phyloP scores from a whole-genome alignment of 208 protist genomes.

The Tritrichomonas foetus region DNA sequence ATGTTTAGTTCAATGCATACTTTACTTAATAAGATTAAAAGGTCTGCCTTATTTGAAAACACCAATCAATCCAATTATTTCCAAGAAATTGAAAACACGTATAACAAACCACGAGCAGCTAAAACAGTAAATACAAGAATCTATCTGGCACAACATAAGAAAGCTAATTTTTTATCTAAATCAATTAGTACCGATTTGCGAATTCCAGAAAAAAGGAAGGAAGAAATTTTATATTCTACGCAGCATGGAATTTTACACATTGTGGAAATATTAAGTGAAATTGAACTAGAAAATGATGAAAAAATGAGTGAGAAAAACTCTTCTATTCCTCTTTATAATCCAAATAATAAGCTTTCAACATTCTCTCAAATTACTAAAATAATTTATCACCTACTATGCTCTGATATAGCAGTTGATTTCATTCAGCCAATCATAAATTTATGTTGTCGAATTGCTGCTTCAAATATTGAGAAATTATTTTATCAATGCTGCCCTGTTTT shows the following conservation, averaged over 20 bases:
- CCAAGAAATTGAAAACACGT: not conserved
- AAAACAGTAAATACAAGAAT: not conserved
- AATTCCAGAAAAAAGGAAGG: not conserved
- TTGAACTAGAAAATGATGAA: not conserved
- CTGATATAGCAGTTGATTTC: not conserved
- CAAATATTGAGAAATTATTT: not conserved
- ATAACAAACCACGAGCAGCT: not conserved
- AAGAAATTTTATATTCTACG: not conserved
- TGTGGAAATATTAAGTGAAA: not conserved
- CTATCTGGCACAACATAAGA: not conserved
- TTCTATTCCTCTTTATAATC: too few relatives aligned
- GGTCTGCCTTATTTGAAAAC: not conserved
- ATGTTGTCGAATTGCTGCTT: not conserved
- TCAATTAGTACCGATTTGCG: not conserved
- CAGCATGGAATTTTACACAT: not conserved
- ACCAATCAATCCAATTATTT: not conserved
- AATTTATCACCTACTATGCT: not conserved
- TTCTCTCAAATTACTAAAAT: not conserved
- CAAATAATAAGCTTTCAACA: not conserved
- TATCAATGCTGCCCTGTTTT: not conserved
- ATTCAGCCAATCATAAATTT: not conserved
- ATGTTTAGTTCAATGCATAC: not conserved
- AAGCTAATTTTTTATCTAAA: not conserved
- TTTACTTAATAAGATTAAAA: not conserved
- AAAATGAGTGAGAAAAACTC: not conserved